A percentile compares a stretch with the other conserved stretches of the same genome.
Evolutionary conservation across 1,284 basidiomycete species (phyloP).

Genomic region (Cutaneotrichosporon arboriforme): DNA sequence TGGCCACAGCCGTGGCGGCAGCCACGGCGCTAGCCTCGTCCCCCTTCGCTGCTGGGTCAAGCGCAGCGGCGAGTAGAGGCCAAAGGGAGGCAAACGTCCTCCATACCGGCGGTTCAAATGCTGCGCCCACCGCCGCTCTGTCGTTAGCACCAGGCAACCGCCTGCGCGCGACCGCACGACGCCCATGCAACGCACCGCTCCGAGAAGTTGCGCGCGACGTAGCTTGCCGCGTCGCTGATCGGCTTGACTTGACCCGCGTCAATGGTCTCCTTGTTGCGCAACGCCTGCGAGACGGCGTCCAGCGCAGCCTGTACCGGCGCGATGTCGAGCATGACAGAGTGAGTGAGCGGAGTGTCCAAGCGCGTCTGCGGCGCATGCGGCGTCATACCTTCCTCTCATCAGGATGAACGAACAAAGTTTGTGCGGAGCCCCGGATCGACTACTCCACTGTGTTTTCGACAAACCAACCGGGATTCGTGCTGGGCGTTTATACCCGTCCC

Average conservation of each 20-base stretch:
- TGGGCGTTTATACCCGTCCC: too few species aligned
- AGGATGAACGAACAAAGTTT: too few species aligned
- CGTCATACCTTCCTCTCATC: too few species aligned
- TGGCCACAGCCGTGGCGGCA: slow-evolving; percentile 28
- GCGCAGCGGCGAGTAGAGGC: slow-evolving; percentile 3
- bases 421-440: slow-evolving; percentile 1
- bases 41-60: slow-evolving; percentile 3
- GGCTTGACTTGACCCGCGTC: slow-evolving; percentile 14
- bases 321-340: background rate
- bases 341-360: background rate
- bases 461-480: background rate
- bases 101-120: slow-evolving; percentile 17
- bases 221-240: slow-evolving; percentile 19
- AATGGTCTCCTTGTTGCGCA: slow-evolving; percentile 5
- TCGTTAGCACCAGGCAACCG: background rate
- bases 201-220: slow-evolving; percentile 28
- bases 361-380: too few species aligned
- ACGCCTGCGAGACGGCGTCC: background rate
- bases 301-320: slow-evolving; percentile 2
- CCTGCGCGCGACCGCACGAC: background rate
- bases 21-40: slow-evolving; percentile 22
- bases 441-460: background rate
- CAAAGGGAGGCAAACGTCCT: slow-evolving; percentile 3
- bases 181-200: slow-evolving; percentile 24
- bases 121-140: slow-evolving; percentile 18